Evolutionary conservation across 768 basidiomycete species (phyloP), one percentile per base, ranked within the genome.

Genomic region (Pleurotus salmoneostramineus): DNA sequence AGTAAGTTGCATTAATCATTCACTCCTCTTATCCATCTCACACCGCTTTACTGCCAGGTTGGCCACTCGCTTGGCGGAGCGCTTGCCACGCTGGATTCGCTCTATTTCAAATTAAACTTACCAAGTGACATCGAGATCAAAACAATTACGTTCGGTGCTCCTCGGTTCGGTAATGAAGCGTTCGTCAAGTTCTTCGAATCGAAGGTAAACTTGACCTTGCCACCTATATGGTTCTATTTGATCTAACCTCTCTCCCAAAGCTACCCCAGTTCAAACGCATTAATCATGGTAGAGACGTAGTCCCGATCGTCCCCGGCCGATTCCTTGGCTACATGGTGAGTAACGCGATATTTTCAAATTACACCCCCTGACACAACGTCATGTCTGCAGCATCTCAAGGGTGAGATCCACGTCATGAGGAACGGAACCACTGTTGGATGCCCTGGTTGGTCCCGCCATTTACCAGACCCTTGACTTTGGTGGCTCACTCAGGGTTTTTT

Each of bases 261-360:
- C 56, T 68, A 10, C 62, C 66, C 10, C 63, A 71, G 55, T 64
- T 68, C 58, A 63, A 61, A 46, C 66, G 64, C 35, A 62, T 68
- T 5, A 70, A 71, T 45, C 68, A 70, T 42, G 54, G 65, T 43
- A 63, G 65, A 17, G 71, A 77, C 59, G 50, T 70, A 15, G 70
- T 83, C 37, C 81, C 81, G 31, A 79, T 77, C 52, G 68, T 81
- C 8, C 80, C 79, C n/a, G 75, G 71, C 3, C 71, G 71, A 27
- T 71, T 66, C 52, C 61, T 81, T 55, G 80, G 78, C 54, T 82
- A 76, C 67, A 57, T 63, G 27, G 78, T 80, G 56, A 71, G 74
- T 2, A 62, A 68, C 35, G 75, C 27, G 75, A 79, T 63, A 66
- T 77, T 11, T 59, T 59, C n/a, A 31, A 61, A 62, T 11, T 37